Evolutionary conservation across 768 basidiomycete species (phyloP).

Genomic region (Lactarius akahatsu): DNA sequence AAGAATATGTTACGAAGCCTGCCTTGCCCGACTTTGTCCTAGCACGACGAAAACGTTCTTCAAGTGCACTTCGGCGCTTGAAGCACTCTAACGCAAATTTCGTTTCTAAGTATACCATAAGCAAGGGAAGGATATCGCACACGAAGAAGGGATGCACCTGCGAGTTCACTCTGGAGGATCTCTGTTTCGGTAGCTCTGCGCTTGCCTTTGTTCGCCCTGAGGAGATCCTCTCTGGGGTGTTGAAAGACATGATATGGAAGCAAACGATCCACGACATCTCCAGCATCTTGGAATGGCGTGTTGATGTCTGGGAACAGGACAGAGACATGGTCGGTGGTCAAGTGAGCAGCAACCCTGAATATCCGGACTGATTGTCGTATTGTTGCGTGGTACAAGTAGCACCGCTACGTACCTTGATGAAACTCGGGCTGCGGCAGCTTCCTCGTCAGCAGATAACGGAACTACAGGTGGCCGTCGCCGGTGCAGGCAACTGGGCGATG

Average conservation of each 20-base stretch:
- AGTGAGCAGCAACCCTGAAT: slow-evolving; percentile 52
- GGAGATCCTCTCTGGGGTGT: slow-evolving; percentile 67
- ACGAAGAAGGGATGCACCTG: slow-evolving; percentile 41
- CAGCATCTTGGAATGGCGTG: slow-evolving; percentile 59
- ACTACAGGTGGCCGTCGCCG: slow-evolving; percentile 19
- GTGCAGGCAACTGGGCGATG: slow-evolving; percentile 9
- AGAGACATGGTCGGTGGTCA: slow-evolving; percentile 61
- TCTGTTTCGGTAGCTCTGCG: slow-evolving; percentile 52
- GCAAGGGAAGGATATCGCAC: neutral
- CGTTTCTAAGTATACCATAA: slow-evolving; percentile 51
- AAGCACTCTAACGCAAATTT: slow-evolving; percentile 67
- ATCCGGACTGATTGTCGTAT: neutral
- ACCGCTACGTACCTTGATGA: slow-evolving; percentile 21
- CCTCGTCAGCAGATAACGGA: slow-evolving; percentile 23
- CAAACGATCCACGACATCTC: slow-evolving; percentile 67
- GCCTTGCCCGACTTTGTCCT: slow-evolving; percentile 59
- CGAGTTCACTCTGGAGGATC: slow-evolving; percentile 47
- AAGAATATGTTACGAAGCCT: slow-evolving; percentile 29
- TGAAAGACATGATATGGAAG: slow-evolving; percentile 81
- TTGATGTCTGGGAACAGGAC: slow-evolving; percentile 67
- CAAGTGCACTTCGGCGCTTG: slow-evolving; percentile 53
- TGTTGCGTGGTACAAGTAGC: neutral
- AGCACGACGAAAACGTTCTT: slow-evolving; percentile 56
- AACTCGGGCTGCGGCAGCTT: slow-evolving; percentile 22
- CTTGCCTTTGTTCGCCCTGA: slow-evolving; percentile 55